Evolutionary conservation across 2,329 filamentous ascomycete genomes (phyloP).

Genomic region (Trichoderma brevicompactum): DNA sequence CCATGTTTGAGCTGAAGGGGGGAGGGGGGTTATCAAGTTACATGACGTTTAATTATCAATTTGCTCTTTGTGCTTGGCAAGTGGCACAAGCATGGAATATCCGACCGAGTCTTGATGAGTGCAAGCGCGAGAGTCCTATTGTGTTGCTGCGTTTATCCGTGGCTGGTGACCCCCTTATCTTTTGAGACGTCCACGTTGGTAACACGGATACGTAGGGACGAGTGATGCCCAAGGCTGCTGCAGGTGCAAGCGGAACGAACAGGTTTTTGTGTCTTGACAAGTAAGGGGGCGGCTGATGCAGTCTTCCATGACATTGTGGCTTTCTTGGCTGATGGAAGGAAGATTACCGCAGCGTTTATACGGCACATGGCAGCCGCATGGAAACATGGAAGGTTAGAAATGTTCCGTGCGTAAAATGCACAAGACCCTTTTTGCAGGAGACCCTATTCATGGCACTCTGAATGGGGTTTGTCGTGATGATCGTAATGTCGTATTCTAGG

Average conservation of each 20-base stretch:
- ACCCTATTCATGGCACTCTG: background rate
- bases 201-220: background rate
- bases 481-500: background rate
- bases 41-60: background rate
- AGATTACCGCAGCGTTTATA: conserved; percentile 13
- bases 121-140: background rate
- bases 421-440: conserved; percentile 5
- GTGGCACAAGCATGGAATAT: background rate
- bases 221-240: background rate
- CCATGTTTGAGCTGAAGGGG: background rate
- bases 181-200: background rate
- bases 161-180: background rate
- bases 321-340: conserved; percentile 15
- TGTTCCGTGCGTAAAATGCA: background rate
- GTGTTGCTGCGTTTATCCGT: conserved; percentile 8
- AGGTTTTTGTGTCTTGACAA: background rate
- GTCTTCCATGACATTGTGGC: conserved; percentile 14
- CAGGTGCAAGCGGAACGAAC: background rate
- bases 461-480: background rate
- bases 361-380: conserved; percentile 20
- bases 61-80: background rate
- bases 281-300: conserved; percentile 16
- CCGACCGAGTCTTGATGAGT: background rate
- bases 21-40: background rate
- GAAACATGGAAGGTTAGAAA: conserved; percentile 1